Evolutionary conservation across 208 protist species (phyloP).

Genomic region (Trypanosoma theileri): DNA sequence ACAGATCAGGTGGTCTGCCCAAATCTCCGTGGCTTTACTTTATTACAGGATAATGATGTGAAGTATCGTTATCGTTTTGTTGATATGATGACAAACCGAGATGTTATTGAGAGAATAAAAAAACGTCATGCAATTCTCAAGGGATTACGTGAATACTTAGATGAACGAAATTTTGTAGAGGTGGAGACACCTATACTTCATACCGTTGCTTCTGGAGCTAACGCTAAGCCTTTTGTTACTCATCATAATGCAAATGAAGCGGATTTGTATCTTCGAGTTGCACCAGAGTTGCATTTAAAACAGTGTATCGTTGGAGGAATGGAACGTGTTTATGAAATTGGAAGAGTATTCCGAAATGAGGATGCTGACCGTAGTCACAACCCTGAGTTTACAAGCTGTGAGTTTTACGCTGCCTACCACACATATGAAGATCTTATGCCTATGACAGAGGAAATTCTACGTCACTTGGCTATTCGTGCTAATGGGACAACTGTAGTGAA

Average conservation of each 20-base stretch:
- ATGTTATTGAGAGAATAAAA: slow-evolving; percentile 46
- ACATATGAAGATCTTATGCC: slow-evolving; percentile 94
- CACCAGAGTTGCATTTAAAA: slow-evolving; percentile 95
- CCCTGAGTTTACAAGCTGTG: slow-evolving; percentile 95
- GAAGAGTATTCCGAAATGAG: slow-evolving; percentile 94
- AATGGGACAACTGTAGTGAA: slow-evolving; percentile 52
- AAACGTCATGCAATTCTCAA: slow-evolving; percentile 62
- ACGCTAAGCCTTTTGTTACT: slow-evolving; percentile 91
- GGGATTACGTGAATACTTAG: slow-evolving; percentile 72
- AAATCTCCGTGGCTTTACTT: slow-evolving; percentile 64
- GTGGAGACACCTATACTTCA: slow-evolving; percentile 95
- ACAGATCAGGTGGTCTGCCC: slow-evolving; percentile 83
- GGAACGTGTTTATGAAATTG: slow-evolving; percentile 95
- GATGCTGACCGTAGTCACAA: slow-evolving; percentile 94
- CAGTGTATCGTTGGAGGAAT: slow-evolving; percentile 94
- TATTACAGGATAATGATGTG: slow-evolving; percentile 71
- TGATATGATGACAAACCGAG: slow-evolving; percentile 84
- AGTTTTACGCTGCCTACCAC: slow-evolving; percentile 93
- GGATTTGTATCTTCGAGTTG: slow-evolving; percentile 86
- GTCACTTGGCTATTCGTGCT: slow-evolving; percentile 47
- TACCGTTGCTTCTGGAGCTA: slow-evolving; percentile 85
- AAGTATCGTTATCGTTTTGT: slow-evolving; percentile 88
- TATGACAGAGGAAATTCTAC: slow-evolving; percentile 93
- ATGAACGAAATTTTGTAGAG: slow-evolving; percentile 81
- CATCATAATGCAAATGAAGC: slow-evolving; percentile 87